Evolutionary conservation across 1,284 basidiomycete species (phyloP).

Genomic region (Ceratobasidium sp.): DNA sequence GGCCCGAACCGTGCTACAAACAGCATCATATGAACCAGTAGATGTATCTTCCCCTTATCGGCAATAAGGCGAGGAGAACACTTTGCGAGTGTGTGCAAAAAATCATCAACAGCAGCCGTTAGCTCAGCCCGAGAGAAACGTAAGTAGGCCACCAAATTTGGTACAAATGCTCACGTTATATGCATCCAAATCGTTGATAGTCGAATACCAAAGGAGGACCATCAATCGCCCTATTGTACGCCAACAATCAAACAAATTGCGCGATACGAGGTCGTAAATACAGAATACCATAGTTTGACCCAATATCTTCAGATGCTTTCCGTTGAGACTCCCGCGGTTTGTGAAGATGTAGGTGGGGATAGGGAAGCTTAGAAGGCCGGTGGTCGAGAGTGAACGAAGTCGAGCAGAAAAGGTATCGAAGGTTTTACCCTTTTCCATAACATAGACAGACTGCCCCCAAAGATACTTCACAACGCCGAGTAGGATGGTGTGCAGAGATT

Average conservation of each 20-base stretch:
- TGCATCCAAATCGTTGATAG: slow-evolving; percentile 51
- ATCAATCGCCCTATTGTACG: slow-evolving; percentile 52
- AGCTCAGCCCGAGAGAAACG: slow-evolving; percentile 54
- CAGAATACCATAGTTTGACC: slow-evolving; percentile 55
- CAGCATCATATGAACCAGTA: slow-evolving; percentile 56
- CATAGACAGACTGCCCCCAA: slow-evolving; percentile 54
- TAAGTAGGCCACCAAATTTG: too few relatives aligned
- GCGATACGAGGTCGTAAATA: slow-evolving; percentile 53
- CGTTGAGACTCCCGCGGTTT: slow-evolving; percentile 54
- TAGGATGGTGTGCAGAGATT: slow-evolving; percentile 57
- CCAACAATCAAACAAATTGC: slow-evolving; percentile 52
- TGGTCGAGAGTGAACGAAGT: slow-evolving; percentile 41
- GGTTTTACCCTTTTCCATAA: slow-evolving; percentile 51
- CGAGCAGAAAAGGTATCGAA: slow-evolving; percentile 51
- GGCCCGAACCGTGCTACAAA: slow-evolving; percentile 59
- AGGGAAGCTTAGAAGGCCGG: slow-evolving; percentile 30
- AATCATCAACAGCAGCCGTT: slow-evolving; percentile 55
- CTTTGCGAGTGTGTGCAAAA: slow-evolving; percentile 55
- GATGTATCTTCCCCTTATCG: slow-evolving; percentile 59
- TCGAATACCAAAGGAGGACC: slow-evolving; percentile 54
- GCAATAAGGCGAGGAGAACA: slow-evolving; percentile 57
- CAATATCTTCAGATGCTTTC: slow-evolving; percentile 57
- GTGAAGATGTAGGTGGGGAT: slow-evolving; percentile 52
- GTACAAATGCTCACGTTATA: slow-evolving; percentile 50
- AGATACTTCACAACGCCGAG: slow-evolving; percentile 59